Conservation (phyloP, 2,329 filamentous ascomycete genomes). For the Fusarium brachygibbosum region DNA sequence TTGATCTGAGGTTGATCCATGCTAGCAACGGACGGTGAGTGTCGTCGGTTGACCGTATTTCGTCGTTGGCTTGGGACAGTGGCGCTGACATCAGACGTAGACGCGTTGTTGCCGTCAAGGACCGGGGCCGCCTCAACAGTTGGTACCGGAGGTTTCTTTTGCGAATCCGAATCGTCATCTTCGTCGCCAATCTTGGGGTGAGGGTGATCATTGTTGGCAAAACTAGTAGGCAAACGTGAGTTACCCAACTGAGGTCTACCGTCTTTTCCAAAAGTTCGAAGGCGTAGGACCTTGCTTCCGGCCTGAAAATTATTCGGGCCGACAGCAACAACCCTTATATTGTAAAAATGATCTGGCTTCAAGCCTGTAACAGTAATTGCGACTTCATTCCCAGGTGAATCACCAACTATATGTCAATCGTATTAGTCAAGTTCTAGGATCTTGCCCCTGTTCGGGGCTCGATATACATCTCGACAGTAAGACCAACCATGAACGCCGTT, state of each 20-base stretch:
- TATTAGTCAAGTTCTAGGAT: constrained; percentile 30
- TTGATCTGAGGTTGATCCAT: constrained; percentile 64
- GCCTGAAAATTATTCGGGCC: constrained; percentile 94
- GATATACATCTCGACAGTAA: constrained; percentile 14
- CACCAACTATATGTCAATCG: constrained; percentile 73
- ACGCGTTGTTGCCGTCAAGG: constrained; percentile 70
- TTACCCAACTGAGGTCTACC: constrained; percentile 72
- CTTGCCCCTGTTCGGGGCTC: background rate
- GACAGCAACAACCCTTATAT: constrained; percentile 91
- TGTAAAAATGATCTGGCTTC: constrained; percentile 89
- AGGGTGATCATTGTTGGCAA: constrained; percentile 65
- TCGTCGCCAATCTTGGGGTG: constrained; percentile 58
- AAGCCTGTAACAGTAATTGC: constrained; percentile 91
- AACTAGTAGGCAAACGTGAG: constrained; percentile 68
- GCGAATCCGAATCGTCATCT: constrained; percentile 62
- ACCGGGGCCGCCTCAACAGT: constrained; percentile 72
- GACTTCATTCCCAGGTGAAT: constrained; percentile 69
- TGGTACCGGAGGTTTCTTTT: constrained; percentile 63
- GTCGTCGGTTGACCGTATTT: constrained; percentile 77
- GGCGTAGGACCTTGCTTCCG: constrained; percentile 84
- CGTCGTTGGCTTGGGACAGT: constrained; percentile 54
- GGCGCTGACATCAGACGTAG: constrained; percentile 74
- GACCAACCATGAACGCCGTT: constrained; percentile 88
- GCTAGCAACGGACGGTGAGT: constrained; percentile 77
- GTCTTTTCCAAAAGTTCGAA: constrained; percentile 80